Base-by-base conservation (phyloP, 1,139 yeast species). In the Yamadazyma sp. region DNA sequence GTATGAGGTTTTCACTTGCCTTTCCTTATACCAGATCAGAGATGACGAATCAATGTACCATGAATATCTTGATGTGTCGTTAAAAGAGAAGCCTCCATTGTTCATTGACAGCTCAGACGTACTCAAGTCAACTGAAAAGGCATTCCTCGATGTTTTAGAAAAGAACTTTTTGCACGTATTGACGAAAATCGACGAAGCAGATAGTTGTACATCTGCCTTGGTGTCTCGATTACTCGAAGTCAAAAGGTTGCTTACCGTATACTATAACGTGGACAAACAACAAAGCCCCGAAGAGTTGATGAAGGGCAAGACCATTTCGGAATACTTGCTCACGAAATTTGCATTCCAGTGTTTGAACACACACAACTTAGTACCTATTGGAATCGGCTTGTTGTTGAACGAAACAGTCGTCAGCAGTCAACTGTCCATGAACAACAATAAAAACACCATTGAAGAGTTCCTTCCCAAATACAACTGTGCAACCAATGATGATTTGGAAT, bases 401-500 rank as follows among this genome's bases (percentile, higher is more conserved):
- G 54, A 57, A 6, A 52, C 57, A 22, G 52, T 68, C 2, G 50
- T 61, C 2, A 50, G 54, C 4, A 59, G 66, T 4, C 34, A 43
- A 11, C 46, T 47, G 23, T 46, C 62, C 0, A 34, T 35, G n/a
- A 38, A 32, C 3, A 39, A 50, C 29, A 52, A 79, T 21, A 64
- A 73, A 45, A 67, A 67, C 33, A 73, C 78, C 1, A 69, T 87
- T 28, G 75, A 80, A 2, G 80, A 79, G 38, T 70, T 76, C 39
- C 62, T 87, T 26, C 89, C 90, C 8, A 62, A 64, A 13, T 82
- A 71, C 51, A 67, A 78, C 29, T 79, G 80, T 51, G 62, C 71
- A 35, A 76, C 82, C 6, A 82, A 82, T 50, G 92, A 84, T 52
- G 95, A 86, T 51, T 69, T 84, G 46, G 94, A 86, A 55, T 86